These are phyloP conservation scores for Grosmannia huntii DNA, from an alignment of 2,329 filamentous ascomycete species.

Conservation along the genomic window DNA sequence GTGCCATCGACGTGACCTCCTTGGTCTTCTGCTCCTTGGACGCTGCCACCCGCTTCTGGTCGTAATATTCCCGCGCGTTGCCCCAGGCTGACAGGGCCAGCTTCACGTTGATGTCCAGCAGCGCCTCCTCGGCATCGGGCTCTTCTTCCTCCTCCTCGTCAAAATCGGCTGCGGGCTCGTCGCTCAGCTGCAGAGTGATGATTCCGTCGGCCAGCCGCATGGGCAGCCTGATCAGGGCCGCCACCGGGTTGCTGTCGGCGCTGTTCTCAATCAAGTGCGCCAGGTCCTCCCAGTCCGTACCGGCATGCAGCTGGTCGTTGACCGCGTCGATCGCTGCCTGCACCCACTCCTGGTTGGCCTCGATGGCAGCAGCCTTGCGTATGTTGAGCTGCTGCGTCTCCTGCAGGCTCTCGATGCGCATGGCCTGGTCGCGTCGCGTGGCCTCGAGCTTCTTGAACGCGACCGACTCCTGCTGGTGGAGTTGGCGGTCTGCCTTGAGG, in stretches of 20 bases:
- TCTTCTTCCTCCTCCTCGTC: slow-evolving; percentile 46
- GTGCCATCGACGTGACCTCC: slow-evolving; percentile 64
- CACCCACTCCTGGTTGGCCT: slow-evolving; percentile 81
- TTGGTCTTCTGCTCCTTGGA: slow-evolving; percentile 80
- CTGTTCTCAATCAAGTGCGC: slow-evolving; percentile 79
- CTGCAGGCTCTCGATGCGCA: slow-evolving; percentile 72
- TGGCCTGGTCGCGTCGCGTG: slow-evolving; percentile 72
- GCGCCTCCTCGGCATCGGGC: slow-evolving; percentile 37
- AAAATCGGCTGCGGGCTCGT: slow-evolving; percentile 47
- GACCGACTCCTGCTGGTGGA: slow-evolving; percentile 68
- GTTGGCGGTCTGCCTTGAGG: slow-evolving; percentile 73
- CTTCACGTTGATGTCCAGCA: slow-evolving; percentile 72
- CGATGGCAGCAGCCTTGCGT: slow-evolving; percentile 78
- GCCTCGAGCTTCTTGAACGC: slow-evolving; percentile 77
- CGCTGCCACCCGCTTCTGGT: slow-evolving; percentile 71
- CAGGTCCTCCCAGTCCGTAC: slow-evolving; percentile 97
- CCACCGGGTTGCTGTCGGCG: slow-evolving; percentile 72
- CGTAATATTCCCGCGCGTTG: slow-evolving; percentile 86
- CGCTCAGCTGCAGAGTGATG: slow-evolving; percentile 66
- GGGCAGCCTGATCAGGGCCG: slow-evolving; percentile 73
- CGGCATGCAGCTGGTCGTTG: slow-evolving; percentile 79
- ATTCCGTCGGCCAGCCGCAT: slow-evolving; percentile 84
- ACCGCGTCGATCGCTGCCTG: slow-evolving; percentile 89
- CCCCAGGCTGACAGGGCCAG: slow-evolving; percentile 71
- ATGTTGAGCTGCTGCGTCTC: slow-evolving; percentile 71